Evolutionary conservation across 1,139 yeast species (phyloP).

Genomic region (Suhomyces ambrosiae): DNA sequence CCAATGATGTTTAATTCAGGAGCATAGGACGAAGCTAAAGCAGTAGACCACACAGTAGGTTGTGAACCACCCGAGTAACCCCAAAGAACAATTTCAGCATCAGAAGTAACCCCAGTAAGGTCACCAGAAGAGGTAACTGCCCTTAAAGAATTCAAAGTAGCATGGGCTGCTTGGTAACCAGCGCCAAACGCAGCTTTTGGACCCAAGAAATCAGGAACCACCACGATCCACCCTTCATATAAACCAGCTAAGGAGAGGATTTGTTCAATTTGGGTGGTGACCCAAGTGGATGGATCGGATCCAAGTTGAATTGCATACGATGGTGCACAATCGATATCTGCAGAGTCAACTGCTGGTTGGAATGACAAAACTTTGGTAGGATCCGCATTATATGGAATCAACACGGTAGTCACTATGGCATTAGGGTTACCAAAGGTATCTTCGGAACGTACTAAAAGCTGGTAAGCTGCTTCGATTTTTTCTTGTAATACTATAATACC

Average conservation of each 20-base stretch:
- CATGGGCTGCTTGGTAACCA: constrained; percentile 32
- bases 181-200: constrained; percentile 30
- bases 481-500: constrained; percentile 1
- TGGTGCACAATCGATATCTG: constrained; percentile 32
- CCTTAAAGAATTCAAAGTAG: constrained; percentile 31
- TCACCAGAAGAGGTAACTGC: constrained; percentile 19
- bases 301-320: constrained; percentile 32
- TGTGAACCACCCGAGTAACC: constrained; percentile 27
- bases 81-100: constrained; percentile 22
- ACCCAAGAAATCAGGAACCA: constrained; percentile 30
- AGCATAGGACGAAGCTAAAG: constrained; percentile 23
- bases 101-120: constrained; percentile 17
- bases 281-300: constrained; percentile 18
- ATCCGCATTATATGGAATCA: constrained; percentile 35
- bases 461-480: constrained; percentile 26
- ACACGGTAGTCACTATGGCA: constrained; percentile 34
- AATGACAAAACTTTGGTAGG: constrained; percentile 31
- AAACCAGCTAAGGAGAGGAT: constrained; percentile 21
- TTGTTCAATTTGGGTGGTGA: constrained; percentile 27
- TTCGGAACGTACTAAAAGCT: constrained; percentile 33
- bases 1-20: constrained; percentile 23
- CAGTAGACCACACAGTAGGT: constrained; percentile 24
- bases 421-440: constrained; percentile 35
- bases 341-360: constrained; percentile 39
- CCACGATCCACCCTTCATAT: constrained; percentile 24